These are phyloP conservation scores for Cystobasidium slooffiae DNA, from an alignment of 1,284 basidiomycete genomes.

Conservation along the genomic window DNA sequence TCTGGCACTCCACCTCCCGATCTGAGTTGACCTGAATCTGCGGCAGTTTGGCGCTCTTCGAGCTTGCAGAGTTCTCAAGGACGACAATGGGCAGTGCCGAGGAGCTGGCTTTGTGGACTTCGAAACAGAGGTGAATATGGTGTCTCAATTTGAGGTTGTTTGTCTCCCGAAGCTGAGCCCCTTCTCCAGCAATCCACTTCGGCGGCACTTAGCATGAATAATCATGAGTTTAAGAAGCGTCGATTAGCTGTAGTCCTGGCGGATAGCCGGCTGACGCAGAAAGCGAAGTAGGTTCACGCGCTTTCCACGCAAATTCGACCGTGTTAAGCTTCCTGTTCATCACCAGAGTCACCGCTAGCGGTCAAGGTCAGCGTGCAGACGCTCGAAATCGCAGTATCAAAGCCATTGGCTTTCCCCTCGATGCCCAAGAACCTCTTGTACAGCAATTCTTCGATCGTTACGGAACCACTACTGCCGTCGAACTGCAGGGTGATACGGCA, in stretches of 20 bases:
- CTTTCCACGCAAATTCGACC: not conserved
- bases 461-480: slow-evolving; percentile 69
- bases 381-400: slow-evolving; percentile 66
- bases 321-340: not conserved
- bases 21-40: not conserved
- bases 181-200: slow-evolving; percentile 68
- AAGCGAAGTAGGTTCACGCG: slow-evolving; percentile 59
- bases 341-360: slow-evolving; percentile 33
- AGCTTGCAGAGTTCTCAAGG: slow-evolving; percentile 75
- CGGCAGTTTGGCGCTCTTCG: slow-evolving; percentile 77
- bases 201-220: slow-evolving; percentile 76
- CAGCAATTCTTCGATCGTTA: slow-evolving; percentile 85
- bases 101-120: slow-evolving; percentile 96
- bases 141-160: not conserved
- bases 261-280: slow-evolving; percentile 69
- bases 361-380: slow-evolving; percentile 60
- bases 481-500: slow-evolving; percentile 59
- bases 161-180: not conserved
- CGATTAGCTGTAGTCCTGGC: slow-evolving; percentile 81
- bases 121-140: slow-evolving; percentile 67
- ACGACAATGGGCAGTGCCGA: slow-evolving; percentile 71
- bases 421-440: slow-evolving; percentile 79
- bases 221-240: slow-evolving; percentile 79
- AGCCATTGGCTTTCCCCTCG: slow-evolving; percentile 72
- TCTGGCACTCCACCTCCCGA: not conserved